These are phyloP conservation scores for Beauveria varroae DNA, from an alignment of 2,329 filamentous ascomycete genomes.

Conservation along the genomic window DNA sequence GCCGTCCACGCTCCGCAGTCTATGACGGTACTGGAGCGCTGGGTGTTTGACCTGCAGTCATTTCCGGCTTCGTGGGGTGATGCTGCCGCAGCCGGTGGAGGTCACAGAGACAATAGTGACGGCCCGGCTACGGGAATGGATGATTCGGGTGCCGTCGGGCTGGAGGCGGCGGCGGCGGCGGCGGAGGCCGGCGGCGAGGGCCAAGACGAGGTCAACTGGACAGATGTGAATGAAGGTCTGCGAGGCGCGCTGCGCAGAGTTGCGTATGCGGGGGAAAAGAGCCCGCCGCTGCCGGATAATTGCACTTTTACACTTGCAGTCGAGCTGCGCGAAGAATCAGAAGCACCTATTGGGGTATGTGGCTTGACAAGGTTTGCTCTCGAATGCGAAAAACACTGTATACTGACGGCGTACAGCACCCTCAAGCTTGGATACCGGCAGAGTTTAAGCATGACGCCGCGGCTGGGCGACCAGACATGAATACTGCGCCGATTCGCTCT, in stretches of 20 bases:
- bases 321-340: conserved; percentile 56
- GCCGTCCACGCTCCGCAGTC: conserved; percentile 36
- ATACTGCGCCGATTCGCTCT: conserved; percentile 40
- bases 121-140: neutral
- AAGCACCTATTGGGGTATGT: conserved; percentile 51
- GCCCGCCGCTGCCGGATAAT: conserved; percentile 50
- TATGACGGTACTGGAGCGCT: conserved; percentile 47
- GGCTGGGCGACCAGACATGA: neutral
- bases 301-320: conserved; percentile 73
- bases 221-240: conserved; percentile 65
- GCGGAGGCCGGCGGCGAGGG: conserved; percentile 5
- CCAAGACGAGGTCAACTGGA: conserved; percentile 37
- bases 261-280: conserved; percentile 48
- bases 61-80: conserved; percentile 41
- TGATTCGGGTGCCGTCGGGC: neutral
- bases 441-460: conserved; percentile 26
- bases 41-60: conserved; percentile 49
- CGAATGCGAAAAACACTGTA: neutral
- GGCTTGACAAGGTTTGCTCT: neutral
- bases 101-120: neutral
- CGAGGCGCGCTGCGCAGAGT: conserved; percentile 59
- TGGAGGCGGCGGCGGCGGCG: neutral
- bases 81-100: neutral
- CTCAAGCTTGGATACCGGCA: conserved; percentile 54
- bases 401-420: conserved; percentile 33